Evolutionary conservation across 129 eudicot species (phyloP), one percentile per base, ranked within the genome.

Genomic region (Flaveria robusta): DNA sequence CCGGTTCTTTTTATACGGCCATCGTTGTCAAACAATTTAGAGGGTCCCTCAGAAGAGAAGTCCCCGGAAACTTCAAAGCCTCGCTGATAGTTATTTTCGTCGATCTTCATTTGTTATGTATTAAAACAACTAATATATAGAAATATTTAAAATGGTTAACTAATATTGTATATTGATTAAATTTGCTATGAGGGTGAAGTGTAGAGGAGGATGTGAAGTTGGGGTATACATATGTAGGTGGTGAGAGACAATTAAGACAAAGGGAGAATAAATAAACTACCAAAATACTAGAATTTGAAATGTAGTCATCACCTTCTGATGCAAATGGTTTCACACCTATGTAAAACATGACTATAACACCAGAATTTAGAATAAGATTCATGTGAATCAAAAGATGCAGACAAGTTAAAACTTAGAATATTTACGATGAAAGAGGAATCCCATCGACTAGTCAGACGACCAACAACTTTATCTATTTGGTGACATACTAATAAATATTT

Each of bases 1-100:
- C n/a, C 92, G 0, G 86, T 85, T 81, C 93, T 68, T n/a, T n/a
- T 86, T 74, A 71, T 85, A 27, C 83, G 88, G 45, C n/a, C n/a
- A 50, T 88, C 90, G 22, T 88, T 88, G 50, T 88, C 93, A 62
- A 83, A 86, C 62, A 70, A 66, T 45, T 80, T 83, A 77, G 88
- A 80, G 19, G 81, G 74, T n/a, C 26, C n/a, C 5, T 43, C 12
- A 70, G 77, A 1, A 80, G 37, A 31, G 37, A 71, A 77, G 65
- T 76, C 77, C 37, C 82, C 74, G 71, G 81, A 75, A 45, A 70
- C 27, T 77, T 79, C 66, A 66, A 72, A 74, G 79, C 85, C 74
- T 84, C 79, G 75, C 16, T 84, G 78, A 77, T 81, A 77, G 16
- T 46, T 81, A 15, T 49, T 67, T 66, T 74, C 78, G 58, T 71